These are phyloP conservation scores for Viola odorata DNA, from an alignment of 345 rosid species.

Conservation along the genomic window DNA sequence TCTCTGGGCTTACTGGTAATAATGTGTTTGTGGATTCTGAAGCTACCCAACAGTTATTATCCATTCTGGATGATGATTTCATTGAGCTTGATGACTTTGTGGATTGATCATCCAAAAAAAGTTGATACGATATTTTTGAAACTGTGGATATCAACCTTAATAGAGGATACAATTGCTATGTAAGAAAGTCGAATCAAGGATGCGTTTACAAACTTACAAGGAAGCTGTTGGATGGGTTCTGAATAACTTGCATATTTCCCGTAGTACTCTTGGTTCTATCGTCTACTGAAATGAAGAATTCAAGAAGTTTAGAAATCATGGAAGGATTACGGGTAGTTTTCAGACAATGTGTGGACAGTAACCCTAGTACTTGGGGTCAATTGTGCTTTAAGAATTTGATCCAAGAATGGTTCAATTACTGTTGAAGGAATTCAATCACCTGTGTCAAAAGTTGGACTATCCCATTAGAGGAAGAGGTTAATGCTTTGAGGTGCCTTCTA, in stretches of 20 bases:
- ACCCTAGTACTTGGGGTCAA: background rate
- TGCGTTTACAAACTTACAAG: no score
- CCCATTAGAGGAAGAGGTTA: background rate
- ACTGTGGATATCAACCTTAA: background rate
- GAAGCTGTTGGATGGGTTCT: no score
- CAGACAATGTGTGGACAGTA: background rate
- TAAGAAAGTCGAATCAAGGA: no score
- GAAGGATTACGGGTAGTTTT: no score
- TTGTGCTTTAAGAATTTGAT: conserved; percentile 4
- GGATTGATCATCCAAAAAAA: conserved; percentile 12
- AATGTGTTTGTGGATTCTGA: conserved; percentile 13
- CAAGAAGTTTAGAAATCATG: no score
- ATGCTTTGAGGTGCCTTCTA: background rate
- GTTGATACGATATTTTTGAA: conserved; percentile 5
- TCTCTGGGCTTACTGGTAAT: conserved; percentile 15
- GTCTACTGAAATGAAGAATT: no score
- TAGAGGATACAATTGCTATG: background rate
- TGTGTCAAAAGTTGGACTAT: background rate
- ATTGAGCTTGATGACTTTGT: conserved; percentile 43
- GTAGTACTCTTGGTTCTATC: no score
- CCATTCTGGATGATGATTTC: conserved; percentile 36
- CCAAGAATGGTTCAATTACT: background rate
- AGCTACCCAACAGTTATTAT: conserved; percentile 5
- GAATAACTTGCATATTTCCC: no score
- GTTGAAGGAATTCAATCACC: background rate